Evolutionary conservation across 179 eudicot genomes (phyloP), one percentile per base, ranked within the genome.

Genomic region (Beta corolliflora): DNA sequence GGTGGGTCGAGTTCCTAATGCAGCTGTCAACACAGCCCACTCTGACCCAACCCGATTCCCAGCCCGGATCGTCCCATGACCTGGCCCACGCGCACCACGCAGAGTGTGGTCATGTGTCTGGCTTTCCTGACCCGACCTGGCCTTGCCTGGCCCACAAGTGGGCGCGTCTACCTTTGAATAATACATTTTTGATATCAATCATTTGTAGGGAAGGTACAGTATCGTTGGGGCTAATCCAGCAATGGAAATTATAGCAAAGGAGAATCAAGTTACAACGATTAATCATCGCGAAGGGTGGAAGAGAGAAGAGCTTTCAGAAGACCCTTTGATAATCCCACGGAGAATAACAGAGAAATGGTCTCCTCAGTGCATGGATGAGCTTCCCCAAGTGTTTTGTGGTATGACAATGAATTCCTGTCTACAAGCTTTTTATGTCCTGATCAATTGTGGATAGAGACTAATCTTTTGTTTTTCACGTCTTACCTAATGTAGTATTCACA

Each of bases 361-460:
- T 77, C 98, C 98, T 54, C 92, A 88, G 82, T 84, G 86, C 46
- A 82, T 89, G 73, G 93, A 93, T 77, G 98, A 93, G 82, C 97
- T 93, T 68, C 98, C 97, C 18, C 90, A 89, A 79, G 91, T 89
- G 76, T 93, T 93, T 84, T 93, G 93, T 86, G 98, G 98, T 93
- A 88, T 46, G 83, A 54, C 13, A 78, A 15, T n/a, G 9, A 13
- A 0, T 69, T 10, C 13, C 3, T 25, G 12, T 46, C 1, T 12
- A 13, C 1, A 18, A 59, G 19, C 58, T 45, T 15, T 48, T 18
- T 36, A 36, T 36, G 1, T 36, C 41, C 41, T 36, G 1, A 36
- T 36, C 41, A 36, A 36, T n/a, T 0, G 41, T 36, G 41, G 41
- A 36, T 36, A 13, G 19, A 7, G 52, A 16, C 7, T 18, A 3